A percentile compares a stretch with the other conserved stretches of the same genome.
Conservation (phyloP, 78 protist genomes). For the Dictyostelium citrinum region DNA sequence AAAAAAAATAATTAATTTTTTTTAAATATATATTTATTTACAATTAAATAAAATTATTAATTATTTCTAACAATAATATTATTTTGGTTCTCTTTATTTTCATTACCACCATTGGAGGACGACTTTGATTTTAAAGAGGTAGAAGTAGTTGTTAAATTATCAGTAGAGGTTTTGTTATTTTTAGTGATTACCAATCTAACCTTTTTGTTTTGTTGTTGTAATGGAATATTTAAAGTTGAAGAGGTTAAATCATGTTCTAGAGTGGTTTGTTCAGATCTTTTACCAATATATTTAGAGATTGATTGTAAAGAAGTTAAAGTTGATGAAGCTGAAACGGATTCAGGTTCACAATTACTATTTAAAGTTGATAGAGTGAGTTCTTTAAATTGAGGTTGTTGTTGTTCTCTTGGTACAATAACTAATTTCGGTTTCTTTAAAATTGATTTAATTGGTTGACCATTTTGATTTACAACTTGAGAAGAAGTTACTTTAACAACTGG, state of each 20-base stretch:
- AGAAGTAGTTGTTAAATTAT: conserved; percentile 8
- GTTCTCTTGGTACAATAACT: not conserved
- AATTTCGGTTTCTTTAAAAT: conserved; percentile 18
- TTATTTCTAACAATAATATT: not conserved
- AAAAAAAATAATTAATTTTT: not conserved
- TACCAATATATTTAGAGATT: not conserved
- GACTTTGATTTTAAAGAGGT: not conserved
- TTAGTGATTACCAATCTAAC: conserved; percentile 13
- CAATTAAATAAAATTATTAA: not conserved
- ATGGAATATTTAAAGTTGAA: not conserved
- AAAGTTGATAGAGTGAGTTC: not conserved
- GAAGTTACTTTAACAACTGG: not conserved
- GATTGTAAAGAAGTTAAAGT: not conserved
- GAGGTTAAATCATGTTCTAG: not conserved
- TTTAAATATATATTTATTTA: not conserved
- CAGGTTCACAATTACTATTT: not conserved
- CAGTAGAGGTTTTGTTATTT: not conserved
- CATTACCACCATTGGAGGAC: not conserved
- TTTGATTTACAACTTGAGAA: not conserved
- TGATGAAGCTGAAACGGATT: not conserved
- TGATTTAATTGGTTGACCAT: conserved; percentile 39
- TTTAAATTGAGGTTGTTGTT: not conserved
- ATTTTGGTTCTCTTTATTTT: not conserved
- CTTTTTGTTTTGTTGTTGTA: not conserved
- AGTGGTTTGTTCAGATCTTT: not conserved